Conservation (phyloP, 352 stramenopile genomes). For the Hyaloperonospora arabidopsidis region DNA sequence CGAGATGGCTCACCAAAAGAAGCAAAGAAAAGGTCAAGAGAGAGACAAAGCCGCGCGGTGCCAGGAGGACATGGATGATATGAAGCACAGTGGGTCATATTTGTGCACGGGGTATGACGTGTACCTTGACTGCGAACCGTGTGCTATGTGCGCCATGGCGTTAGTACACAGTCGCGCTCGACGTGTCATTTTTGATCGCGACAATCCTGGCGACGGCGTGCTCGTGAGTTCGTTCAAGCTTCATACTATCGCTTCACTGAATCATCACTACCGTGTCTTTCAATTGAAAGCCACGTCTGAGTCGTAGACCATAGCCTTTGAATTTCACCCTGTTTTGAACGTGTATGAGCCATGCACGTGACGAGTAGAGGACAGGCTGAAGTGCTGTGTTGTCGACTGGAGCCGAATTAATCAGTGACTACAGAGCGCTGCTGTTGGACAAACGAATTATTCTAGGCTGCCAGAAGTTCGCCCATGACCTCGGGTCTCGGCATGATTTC, state of each 20-base stretch:
- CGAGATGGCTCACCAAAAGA: slow-evolving; percentile 29
- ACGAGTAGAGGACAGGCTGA: slow-evolving; percentile 3
- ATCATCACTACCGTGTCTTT: slow-evolving; percentile 85
- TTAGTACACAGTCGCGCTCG: slow-evolving; percentile 79
- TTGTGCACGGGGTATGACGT: slow-evolving; percentile 86
- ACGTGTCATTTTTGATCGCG: slow-evolving; percentile 62
- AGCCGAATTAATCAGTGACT: slow-evolving; percentile 12
- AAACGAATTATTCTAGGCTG: slow-evolving; percentile 14
- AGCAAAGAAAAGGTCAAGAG: slow-evolving; percentile 18
- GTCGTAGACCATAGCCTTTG: slow-evolving; percentile 1
- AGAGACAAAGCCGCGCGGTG: too few species aligned
- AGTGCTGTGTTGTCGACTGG: not conserved
- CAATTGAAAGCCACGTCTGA: slow-evolving; percentile 24
- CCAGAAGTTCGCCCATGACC: slow-evolving; percentile 71
- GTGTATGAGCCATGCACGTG: slow-evolving; percentile 1
- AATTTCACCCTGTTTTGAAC: slow-evolving; percentile 20
- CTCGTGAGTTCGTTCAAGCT: slow-evolving; percentile 55
- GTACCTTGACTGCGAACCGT: slow-evolving; percentile 80
- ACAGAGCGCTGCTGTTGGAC: slow-evolving; percentile 3
- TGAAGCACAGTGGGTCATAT: slow-evolving; percentile 50
- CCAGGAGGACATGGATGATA: slow-evolving; percentile 2
- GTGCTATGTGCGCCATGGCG: slow-evolving; percentile 86
- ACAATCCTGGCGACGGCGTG: slow-evolving; percentile 51
- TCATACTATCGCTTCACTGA: slow-evolving; percentile 82
- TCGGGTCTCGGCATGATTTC: slow-evolving; percentile 76